These are phyloP conservation scores for Cynara cardunculus DNA, from an alignment of 129 eudicot species.

Conservation along the genomic window DNA sequence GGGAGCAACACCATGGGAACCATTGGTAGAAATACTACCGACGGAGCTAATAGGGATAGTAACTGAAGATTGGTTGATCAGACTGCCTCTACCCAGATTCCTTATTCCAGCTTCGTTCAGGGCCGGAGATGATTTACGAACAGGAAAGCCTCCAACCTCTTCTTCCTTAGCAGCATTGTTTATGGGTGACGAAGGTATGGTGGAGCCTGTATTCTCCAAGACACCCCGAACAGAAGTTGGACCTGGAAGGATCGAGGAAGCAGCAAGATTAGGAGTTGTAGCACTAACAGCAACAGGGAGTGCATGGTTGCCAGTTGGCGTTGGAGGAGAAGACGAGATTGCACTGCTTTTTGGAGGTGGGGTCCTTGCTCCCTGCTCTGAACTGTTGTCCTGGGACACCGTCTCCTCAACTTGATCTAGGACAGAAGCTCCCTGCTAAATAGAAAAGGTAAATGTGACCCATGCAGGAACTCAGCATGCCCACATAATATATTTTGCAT, in stretches of 20 bases:
- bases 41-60: constrained; percentile 49
- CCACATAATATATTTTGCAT: constrained; percentile 11
- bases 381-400: constrained; percentile 51
- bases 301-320: constrained; percentile 56
- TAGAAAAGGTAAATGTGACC: constrained; percentile 36
- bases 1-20: constrained; percentile 56
- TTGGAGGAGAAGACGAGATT: constrained; percentile 54
- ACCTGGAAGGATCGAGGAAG: constrained; percentile 39
- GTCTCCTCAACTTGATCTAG: constrained; percentile 71
- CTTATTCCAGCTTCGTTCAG: constrained; percentile 55
- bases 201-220: constrained; percentile 38
- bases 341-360: constrained; percentile 67
- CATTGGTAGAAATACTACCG: constrained; percentile 47
- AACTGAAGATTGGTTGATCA: constrained; percentile 54
- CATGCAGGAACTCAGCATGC: constrained; percentile 18
- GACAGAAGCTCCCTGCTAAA: constrained; percentile 45
- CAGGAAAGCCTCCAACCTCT: constrained; percentile 61
- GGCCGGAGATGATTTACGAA: constrained; percentile 70
- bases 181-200: constrained; percentile 49
- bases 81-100: constrained; percentile 58
- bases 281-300: constrained; percentile 32
- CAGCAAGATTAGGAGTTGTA: constrained; percentile 20
- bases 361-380: constrained; percentile 61
- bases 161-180: constrained; percentile 57
- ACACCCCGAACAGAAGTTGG: constrained; percentile 37